Evolutionary conservation across 805 yeast species (phyloP).

Genomic region (Saturnispora halmiae): DNA sequence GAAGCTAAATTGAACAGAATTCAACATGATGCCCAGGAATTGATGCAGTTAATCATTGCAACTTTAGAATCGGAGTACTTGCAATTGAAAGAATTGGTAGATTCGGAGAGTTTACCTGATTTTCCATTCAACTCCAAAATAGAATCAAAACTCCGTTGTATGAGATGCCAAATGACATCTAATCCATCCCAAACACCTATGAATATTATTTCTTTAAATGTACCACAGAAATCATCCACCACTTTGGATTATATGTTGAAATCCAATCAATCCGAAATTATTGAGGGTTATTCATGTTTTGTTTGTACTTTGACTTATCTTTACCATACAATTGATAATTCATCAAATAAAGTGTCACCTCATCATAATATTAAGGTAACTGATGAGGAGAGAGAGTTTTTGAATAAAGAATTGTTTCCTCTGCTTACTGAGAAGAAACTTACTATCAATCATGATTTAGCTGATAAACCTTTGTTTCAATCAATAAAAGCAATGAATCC

Average conservation of each 20-base stretch:
- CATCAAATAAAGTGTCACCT: no score
- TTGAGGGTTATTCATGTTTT: constrained; percentile 73
- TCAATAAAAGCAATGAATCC: constrained; percentile 38
- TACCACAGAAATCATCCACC: constrained; percentile 44
- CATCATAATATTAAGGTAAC: constrained; percentile 1
- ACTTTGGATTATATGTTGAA: constrained; percentile 44
- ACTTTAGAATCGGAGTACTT: constrained; percentile 59
- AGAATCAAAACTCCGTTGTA: constrained; percentile 61
- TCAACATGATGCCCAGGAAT: constrained; percentile 95
- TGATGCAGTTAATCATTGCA: constrained; percentile 72
- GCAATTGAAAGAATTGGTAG: constrained; percentile 12
- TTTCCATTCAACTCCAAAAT: constrained; percentile 68
- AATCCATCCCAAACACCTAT: constrained; percentile 51
- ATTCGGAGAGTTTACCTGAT: constrained; percentile 48
- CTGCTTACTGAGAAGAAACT: constrained; percentile 31
- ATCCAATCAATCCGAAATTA: constrained; percentile 53
- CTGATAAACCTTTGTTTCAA: constrained; percentile 36
- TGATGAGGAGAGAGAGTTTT: constrained; percentile 25
- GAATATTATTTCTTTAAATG: constrained; percentile 61
- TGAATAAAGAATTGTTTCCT: constrained; percentile 29
- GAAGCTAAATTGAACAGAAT: constrained; percentile 64
- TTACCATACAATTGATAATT: constrained; percentile 6
- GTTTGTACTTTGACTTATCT: constrained; percentile 48
- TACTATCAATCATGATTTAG: constrained; percentile 56
- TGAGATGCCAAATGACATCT: constrained; percentile 54